Percentiles rank a stretch among this genome's conserved stretches.
Evolutionary conservation across 2,329 filamentous ascomycete genomes (phyloP).

Genomic region (Kalmusia sp.): DNA sequence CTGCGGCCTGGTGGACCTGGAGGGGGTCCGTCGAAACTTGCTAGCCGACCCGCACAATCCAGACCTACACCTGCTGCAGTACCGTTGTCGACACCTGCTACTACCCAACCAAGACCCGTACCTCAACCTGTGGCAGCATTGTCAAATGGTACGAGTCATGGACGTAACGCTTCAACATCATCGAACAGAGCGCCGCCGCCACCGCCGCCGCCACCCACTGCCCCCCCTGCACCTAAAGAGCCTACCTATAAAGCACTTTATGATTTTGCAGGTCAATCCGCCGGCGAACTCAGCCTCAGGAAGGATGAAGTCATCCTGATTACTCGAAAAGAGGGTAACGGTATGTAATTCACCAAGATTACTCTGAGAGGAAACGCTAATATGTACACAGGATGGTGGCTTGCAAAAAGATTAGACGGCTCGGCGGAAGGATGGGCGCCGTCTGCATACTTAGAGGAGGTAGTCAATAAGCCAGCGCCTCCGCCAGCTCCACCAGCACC

Average conservation of each 20-base stretch:
- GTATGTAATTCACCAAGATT: slow-evolving; percentile 61
- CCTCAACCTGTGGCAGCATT: slow-evolving; percentile 63
- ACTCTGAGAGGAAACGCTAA: slow-evolving; percentile 22
- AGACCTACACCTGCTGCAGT: slow-evolving; percentile 41
- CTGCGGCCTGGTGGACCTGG: slow-evolving; percentile 89
- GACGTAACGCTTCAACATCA: slow-evolving; percentile 48
- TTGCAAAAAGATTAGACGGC: slow-evolving; percentile 75
- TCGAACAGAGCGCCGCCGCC: slow-evolving; percentile 61
- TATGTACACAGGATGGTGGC: slow-evolving; percentile 81
- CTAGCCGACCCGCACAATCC: slow-evolving; percentile 56
- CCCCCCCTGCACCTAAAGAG: slow-evolving; percentile 67
- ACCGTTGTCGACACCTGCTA: slow-evolving; percentile 16
- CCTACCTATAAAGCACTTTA: slow-evolving; percentile 90
- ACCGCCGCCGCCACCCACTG: slow-evolving; percentile 70
- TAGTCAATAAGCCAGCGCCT: slow-evolving; percentile 63
- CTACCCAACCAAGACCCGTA: slow-evolving; percentile 53
- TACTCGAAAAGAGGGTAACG: slow-evolving; percentile 93
- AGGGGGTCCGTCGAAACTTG: slow-evolving; percentile 77
- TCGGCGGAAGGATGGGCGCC: slow-evolving; percentile 91
- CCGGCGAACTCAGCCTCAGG: slow-evolving; percentile 82
- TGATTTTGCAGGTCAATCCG: slow-evolving; percentile 84
- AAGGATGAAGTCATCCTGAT: slow-evolving; percentile 86
- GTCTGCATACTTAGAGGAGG: slow-evolving; percentile 91
- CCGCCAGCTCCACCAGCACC: slow-evolving; percentile 59
- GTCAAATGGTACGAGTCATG: slow-evolving; percentile 55